Evolutionary conservation across 306 rosid genomes (phyloP).

Genomic region (Aeschynomene evenia): DNA sequence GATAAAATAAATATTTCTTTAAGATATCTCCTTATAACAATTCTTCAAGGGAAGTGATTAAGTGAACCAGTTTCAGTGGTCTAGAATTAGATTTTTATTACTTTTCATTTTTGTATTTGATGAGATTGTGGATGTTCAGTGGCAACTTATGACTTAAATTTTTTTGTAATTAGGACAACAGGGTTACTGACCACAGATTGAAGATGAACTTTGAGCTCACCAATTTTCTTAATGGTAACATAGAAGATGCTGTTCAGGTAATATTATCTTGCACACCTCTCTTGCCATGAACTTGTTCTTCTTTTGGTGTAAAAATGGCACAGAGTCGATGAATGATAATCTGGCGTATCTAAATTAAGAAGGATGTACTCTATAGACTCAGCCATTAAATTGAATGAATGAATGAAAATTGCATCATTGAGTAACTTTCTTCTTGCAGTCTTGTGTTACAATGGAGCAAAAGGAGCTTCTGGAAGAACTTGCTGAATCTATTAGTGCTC

Average conservation of each 20-base stretch:
- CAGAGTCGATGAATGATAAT: not conserved
- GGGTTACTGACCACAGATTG: slow-evolving; percentile 93
- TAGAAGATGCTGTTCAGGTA: slow-evolving; percentile 94
- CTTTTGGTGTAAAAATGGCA: not conserved
- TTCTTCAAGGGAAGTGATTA: slow-evolving; percentile 11
- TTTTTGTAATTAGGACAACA: slow-evolving; percentile 61
- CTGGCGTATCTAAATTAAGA: not conserved
- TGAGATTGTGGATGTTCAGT: slow-evolving; percentile 13
- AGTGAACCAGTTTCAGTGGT: slow-evolving; percentile 10
- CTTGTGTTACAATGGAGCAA: slow-evolving; percentile 76
- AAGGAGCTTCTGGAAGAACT: slow-evolving; percentile 94
- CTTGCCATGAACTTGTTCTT: not conserved
- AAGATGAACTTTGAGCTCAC: slow-evolving; percentile 89
- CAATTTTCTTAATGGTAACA: slow-evolving; percentile 76
- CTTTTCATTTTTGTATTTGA: slow-evolving; percentile 9
- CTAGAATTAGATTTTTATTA: slow-evolving; percentile 9
- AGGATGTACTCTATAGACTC: not conserved
- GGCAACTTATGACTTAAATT: slow-evolving; percentile 15
- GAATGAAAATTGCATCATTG: slow-evolving; percentile 10
- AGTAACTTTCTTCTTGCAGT: slow-evolving; percentile 47
- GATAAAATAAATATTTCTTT: not conserved
- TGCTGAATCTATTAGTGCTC: slow-evolving; percentile 64
- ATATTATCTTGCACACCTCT: slow-evolving; percentile 22
- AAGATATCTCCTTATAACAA: not conserved
- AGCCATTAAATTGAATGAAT: not conserved